Evolutionary conservation across 352 stramenopile species (phyloP).

Genomic region (Discostella stelligera): DNA sequence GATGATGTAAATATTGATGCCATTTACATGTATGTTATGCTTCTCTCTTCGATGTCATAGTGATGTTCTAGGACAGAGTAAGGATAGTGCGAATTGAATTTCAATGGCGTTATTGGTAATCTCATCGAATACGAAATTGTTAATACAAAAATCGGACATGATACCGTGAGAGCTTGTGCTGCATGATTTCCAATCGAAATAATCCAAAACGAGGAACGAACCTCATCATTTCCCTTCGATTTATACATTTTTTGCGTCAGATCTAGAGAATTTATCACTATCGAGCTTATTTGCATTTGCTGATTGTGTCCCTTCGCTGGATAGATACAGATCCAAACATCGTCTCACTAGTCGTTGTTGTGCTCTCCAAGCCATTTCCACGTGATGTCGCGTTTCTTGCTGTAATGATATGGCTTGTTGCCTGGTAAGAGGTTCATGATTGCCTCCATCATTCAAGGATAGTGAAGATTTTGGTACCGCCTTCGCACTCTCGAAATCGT

Average conservation of each 20-base stretch:
- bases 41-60: no score
- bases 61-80: slow-evolving; percentile 55
- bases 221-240: not conserved
- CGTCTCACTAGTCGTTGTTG: slow-evolving; percentile 24
- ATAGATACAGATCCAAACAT: slow-evolving; percentile 21
- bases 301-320: not conserved
- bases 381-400: slow-evolving; percentile 16
- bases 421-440: not conserved
- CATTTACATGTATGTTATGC: no score
- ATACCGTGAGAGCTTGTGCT: not conserved
- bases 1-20: no score
- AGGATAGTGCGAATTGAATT: slow-evolving; percentile 74
- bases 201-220: not conserved
- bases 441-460: not conserved
- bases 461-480: not conserved
- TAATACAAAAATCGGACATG: no score
- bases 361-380: slow-evolving; percentile 31
- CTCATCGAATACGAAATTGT: no score
- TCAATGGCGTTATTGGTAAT: not conserved
- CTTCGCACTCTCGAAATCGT: no score
- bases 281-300: not conserved
- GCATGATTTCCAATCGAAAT: slow-evolving; percentile 2
- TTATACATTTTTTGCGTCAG: not conserved
- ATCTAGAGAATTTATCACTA: not conserved
- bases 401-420: slow-evolving; percentile 17